phyloP scores from a whole-genome alignment of 108 stramenopile genomes.

The Fragilaria radians region DNA sequence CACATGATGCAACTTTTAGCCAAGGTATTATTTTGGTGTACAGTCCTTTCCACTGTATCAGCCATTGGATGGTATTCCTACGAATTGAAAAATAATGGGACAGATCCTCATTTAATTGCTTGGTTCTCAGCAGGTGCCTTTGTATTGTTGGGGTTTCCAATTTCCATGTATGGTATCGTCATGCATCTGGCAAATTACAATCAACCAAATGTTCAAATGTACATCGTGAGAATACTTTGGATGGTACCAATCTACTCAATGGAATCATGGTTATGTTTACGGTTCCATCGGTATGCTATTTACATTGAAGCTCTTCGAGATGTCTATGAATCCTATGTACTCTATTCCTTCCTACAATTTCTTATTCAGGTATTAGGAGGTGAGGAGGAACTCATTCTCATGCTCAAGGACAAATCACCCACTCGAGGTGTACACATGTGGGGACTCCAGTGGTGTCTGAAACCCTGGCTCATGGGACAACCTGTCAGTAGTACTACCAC shows the following conservation, averaged over 20 bases:
- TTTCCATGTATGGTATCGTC: conserved; percentile 77
- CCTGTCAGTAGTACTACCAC: conserved; percentile 42
- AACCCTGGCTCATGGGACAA: conserved; percentile 90
- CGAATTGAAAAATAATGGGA: conserved; percentile 77
- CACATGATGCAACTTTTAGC: conserved; percentile 77
- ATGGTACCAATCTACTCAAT: conserved; percentile 94
- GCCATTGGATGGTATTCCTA: conserved; percentile 74
- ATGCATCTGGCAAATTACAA: conserved; percentile 87
- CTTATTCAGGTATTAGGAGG: conserved; percentile 88
- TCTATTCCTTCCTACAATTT: conserved; percentile 91
- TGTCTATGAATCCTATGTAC: conserved; percentile 90
- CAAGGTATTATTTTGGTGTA: conserved; percentile 52
- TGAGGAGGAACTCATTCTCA: conserved; percentile 73
- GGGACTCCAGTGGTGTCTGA: conserved; percentile 76
- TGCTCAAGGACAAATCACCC: conserved; percentile 86
- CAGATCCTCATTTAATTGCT: conserved; percentile 81
- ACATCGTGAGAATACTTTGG: conserved; percentile 85
- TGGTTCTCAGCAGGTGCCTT: conserved; percentile 89
- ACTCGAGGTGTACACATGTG: conserved; percentile 83
- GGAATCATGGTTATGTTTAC: conserved; percentile 85
- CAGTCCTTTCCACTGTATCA: conserved; percentile 42
- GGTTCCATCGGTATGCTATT: conserved; percentile 71
- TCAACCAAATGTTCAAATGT: conserved; percentile 78
- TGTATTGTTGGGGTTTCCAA: conserved; percentile 85
- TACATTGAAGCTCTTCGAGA: conserved; percentile 78